These are phyloP conservation scores for Paramecium biaurelia DNA, from an alignment of 73 alveolate genomes.

Conservation along the genomic window DNA sequence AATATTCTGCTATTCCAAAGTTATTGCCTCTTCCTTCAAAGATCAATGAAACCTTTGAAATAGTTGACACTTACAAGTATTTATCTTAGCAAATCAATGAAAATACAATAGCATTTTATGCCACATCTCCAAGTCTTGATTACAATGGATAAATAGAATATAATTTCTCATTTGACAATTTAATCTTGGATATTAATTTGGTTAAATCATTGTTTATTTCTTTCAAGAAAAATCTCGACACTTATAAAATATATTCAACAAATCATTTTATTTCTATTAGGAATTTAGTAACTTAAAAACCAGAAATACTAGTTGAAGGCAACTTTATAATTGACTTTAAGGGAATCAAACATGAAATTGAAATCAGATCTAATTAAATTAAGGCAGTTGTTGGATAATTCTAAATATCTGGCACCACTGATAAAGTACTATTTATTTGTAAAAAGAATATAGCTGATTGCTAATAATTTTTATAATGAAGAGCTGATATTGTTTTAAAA, in stretches of 20 bases:
- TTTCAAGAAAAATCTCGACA: not conserved
- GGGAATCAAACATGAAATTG: not conserved
- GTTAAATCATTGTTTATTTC: not conserved
- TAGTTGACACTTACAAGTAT: not conserved
- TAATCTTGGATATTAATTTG: not conserved
- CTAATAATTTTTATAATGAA: not conserved
- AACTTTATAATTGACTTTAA: not conserved
- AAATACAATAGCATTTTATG: not conserved
- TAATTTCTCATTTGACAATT: not conserved
- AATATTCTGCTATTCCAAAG: not conserved
- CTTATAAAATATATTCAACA: not conserved
- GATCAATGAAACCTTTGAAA: constrained; percentile 21
- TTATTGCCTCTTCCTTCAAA: not conserved
- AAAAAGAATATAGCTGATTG: not conserved
- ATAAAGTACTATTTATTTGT: not conserved
- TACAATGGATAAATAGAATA: not conserved
- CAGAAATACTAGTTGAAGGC: not conserved
- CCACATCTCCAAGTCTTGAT: not conserved
- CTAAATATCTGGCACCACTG: not conserved
- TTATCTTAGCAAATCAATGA: not conserved
- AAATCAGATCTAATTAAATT: not conserved
- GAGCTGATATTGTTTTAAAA: not conserved
- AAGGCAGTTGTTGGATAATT: not conserved
- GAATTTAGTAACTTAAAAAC: constrained; percentile 4
- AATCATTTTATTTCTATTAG: not conserved